Evolutionary conservation across 129 eudicot genomes (phyloP).

Genomic region (Scalesia atractyloides): DNA sequence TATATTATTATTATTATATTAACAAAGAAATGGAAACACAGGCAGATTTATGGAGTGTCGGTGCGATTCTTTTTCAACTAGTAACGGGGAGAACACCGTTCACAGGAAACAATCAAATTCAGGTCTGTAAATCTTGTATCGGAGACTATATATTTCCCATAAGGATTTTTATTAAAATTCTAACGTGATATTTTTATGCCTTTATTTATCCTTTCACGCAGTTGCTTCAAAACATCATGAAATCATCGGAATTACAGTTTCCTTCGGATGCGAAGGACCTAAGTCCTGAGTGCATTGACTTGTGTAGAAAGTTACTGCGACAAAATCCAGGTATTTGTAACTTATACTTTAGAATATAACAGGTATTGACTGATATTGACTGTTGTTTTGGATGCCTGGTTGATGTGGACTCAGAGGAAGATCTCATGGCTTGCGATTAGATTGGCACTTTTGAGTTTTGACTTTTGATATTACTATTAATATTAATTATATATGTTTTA

Average conservation of each 20-base stretch:
- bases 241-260: conserved; percentile 67
- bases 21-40: conserved; percentile 41
- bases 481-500: too few species aligned
- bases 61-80: conserved; percentile 89
- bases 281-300: conserved; percentile 65
- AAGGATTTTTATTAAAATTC: conserved; percentile 13
- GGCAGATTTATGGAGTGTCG: conserved; percentile 99
- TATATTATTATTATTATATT: too few species aligned
- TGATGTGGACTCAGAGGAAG: too few species aligned
- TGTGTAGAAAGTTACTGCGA: conserved; percentile 73
- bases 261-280: conserved; percentile 69
- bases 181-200: conserved; percentile 6
- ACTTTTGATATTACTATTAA: too few species aligned
- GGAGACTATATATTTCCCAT: conserved; percentile 7
- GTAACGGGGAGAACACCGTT: conserved; percentile 94
- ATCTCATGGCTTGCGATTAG: too few species aligned
- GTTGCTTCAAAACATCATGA: conserved; percentile 81
- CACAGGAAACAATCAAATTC: conserved; percentile 82
- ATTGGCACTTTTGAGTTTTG: too few species aligned
- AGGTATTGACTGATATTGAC: not conserved
- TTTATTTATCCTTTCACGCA: conserved; percentile 36
- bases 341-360: not conserved
- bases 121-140: conserved; percentile 50
- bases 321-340: conserved; percentile 58
- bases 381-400: too few species aligned